phyloP scores from a whole-genome alignment of 192 early-diverging fungal genomes.

The Radiomyces spectabilis region DNA sequence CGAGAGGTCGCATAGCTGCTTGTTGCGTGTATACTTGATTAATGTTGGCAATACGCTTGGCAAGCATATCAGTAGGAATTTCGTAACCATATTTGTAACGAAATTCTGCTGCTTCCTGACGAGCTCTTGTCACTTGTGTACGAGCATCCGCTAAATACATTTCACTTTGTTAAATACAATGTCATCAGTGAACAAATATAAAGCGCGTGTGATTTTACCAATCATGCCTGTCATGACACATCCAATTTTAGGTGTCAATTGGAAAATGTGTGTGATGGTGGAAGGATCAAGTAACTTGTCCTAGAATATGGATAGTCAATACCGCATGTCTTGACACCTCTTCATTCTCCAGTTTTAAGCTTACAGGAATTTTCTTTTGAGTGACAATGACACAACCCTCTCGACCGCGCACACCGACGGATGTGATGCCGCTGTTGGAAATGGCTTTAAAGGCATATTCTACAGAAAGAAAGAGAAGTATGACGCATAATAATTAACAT shows the following conservation, averaged over 20 bases:
- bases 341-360: not conserved
- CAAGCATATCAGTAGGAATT: conserved; percentile 93
- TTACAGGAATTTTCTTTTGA: conserved; percentile 92
- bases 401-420: conserved; percentile 92
- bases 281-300: conserved; percentile 95
- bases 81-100: conserved; percentile 99
- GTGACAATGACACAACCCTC: conserved; percentile 92
- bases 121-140: conserved; percentile 86
- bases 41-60: conserved; percentile 95
- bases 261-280: conserved; percentile 89
- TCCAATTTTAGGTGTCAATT: conserved; percentile 87
- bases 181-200: not conserved
- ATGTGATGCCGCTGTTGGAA: conserved; percentile 91
- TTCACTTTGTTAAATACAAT: not conserved
- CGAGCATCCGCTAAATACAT: conserved; percentile 72
- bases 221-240: conserved; percentile 98
- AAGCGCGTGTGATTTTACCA: conserved; percentile 34
- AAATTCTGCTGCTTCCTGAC: conserved; percentile 96
- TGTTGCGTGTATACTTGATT: conserved; percentile 99
- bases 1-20: conserved; percentile 95
- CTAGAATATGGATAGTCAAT: conserved; percentile 27
- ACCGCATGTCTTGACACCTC: not conserved
- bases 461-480: conserved; percentile 23
- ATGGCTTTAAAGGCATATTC: conserved; percentile 99
- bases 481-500: too few relatives aligned